Conservation (phyloP, 805 yeast genomes). For the Yarrowia yakushimensis region DNA sequence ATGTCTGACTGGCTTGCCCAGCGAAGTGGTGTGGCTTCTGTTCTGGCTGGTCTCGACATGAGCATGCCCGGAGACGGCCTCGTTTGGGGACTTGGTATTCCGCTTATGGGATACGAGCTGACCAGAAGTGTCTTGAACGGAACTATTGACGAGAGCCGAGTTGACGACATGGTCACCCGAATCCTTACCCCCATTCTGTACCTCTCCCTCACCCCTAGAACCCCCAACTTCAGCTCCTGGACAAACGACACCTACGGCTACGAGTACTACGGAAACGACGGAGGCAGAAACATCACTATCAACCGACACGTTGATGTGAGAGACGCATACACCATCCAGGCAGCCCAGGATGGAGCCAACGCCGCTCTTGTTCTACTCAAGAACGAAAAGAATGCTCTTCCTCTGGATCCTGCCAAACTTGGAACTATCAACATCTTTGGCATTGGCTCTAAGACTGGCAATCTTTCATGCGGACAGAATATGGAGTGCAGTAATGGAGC, state of each 20-base stretch:
- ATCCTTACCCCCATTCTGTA: slow-evolving; percentile 49
- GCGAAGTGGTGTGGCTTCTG: slow-evolving; percentile 53
- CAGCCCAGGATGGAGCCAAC: slow-evolving; percentile 51
- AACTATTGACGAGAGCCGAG: slow-evolving; percentile 50
- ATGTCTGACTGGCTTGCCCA: slow-evolving; percentile 67
- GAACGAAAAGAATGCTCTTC: slow-evolving; percentile 50
- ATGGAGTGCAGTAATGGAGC: slow-evolving; percentile 53
- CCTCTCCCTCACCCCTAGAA: slow-evolving; percentile 35
- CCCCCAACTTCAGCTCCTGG: slow-evolving; percentile 59
- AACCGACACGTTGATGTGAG: slow-evolving; percentile 57
- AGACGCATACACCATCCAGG: slow-evolving; percentile 44
- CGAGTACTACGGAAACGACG: slow-evolving; percentile 39
- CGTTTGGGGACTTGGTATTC: slow-evolving; percentile 16
- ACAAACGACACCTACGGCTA: slow-evolving; percentile 48
- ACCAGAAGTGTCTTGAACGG: slow-evolving; percentile 55
- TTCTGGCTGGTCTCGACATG: slow-evolving; percentile 61
- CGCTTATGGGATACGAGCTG: slow-evolving; percentile 54
- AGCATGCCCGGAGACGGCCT: slow-evolving; percentile 54
- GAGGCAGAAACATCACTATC: slow-evolving; percentile 51
- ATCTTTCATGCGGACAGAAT: slow-evolving; percentile 50
- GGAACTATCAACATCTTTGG: slow-evolving; percentile 39
- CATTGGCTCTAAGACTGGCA: slow-evolving; percentile 49
- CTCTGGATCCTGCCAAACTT: slow-evolving; percentile 41
- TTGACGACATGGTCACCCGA: slow-evolving; percentile 61
- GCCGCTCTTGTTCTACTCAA: slow-evolving; percentile 54